These are phyloP conservation scores for Wickerhamiella vanderwaltii DNA, from an alignment of 805 yeast genomes.

Conservation along the genomic window DNA sequence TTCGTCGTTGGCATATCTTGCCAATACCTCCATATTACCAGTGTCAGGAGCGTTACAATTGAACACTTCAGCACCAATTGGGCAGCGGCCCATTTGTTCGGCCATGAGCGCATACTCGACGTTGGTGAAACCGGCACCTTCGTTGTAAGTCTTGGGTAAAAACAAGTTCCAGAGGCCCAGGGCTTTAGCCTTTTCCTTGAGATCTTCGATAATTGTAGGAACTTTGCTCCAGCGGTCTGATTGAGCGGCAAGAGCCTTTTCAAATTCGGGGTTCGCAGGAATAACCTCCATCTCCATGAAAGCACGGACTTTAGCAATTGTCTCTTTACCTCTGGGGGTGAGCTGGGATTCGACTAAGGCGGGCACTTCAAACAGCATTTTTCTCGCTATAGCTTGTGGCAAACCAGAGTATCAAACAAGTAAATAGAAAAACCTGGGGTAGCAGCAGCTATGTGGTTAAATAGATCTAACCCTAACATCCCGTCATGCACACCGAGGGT, in stretches of 20 bases:
- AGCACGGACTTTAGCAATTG: conserved; percentile 31
- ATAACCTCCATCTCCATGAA: conserved; percentile 46
- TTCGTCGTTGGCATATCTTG: conserved; percentile 32
- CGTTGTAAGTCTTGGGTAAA: conserved; percentile 35
- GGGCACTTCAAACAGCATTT: conserved; percentile 14
- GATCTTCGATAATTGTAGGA: conserved; percentile 39
- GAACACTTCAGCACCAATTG: conserved; percentile 46
- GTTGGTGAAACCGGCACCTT: conserved; percentile 49
- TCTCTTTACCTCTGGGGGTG: conserved; percentile 28
- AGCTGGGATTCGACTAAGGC: conserved; percentile 17
- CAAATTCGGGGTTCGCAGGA: conserved; percentile 42
- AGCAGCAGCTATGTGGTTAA: too few species aligned
- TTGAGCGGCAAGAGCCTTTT: conserved; percentile 31
- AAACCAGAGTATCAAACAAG: too few species aligned
- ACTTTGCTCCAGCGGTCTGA: conserved; percentile 38
- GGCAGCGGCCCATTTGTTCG: conserved; percentile 40
- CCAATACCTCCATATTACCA: conserved; percentile 43
- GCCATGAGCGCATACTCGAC: conserved; percentile 58
- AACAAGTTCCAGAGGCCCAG: conserved; percentile 53
- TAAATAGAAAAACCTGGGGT: too few species aligned
- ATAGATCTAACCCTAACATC: too few species aligned
- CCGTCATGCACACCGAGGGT: too few species aligned
- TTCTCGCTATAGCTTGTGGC: too few species aligned
- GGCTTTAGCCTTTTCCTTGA: conserved; percentile 40
- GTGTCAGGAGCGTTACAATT: conserved; percentile 55